Conservation (phyloP, 306 rosid species). For the Acacia crassicarpa region DNA sequence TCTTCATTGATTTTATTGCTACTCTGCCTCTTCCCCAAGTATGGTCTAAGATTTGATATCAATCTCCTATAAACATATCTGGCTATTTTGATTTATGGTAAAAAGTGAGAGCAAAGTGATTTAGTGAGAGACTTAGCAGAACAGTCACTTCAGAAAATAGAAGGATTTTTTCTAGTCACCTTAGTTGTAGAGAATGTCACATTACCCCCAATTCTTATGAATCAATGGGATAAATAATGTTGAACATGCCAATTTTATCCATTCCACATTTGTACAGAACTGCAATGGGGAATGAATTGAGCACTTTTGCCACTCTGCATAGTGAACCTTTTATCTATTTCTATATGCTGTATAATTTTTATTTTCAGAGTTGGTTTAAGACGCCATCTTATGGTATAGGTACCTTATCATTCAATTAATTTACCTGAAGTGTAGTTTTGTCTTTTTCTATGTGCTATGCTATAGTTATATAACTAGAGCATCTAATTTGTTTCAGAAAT, state of each 20-base stretch:
- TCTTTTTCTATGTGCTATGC: slow-evolving; percentile 18
- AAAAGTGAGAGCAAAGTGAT: neutral
- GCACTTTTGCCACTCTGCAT: neutral
- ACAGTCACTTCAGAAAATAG: neutral
- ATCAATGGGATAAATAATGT: neutral
- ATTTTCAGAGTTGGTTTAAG: neutral
- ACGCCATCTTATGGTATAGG: slow-evolving; percentile 1
- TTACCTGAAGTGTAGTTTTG: slow-evolving; percentile 14
- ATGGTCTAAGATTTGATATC: slow-evolving; percentile 4
- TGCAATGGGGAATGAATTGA: neutral
- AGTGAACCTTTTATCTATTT: neutral
- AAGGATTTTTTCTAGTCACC: neutral
- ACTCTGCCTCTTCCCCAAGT: slow-evolving; percentile 98
- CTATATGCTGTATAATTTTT: neutral
- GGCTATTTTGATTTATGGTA: slow-evolving; percentile 20
- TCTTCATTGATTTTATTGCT: slow-evolving; percentile 91
- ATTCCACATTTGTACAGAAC: neutral
- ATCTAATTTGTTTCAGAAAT: slow-evolving; percentile 22
- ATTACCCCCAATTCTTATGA: slow-evolving; percentile 6
- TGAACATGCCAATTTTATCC: neutral
- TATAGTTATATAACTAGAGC: neutral
- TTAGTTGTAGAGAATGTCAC: slow-evolving; percentile 19
- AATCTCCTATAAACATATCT: slow-evolving; percentile 7
- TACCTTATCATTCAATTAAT: slow-evolving; percentile 11
- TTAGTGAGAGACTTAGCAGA: neutral